These are phyloP conservation scores for Claviceps maximensis DNA, from an alignment of 2,329 filamentous ascomycete genomes.

Conservation along the genomic window DNA sequence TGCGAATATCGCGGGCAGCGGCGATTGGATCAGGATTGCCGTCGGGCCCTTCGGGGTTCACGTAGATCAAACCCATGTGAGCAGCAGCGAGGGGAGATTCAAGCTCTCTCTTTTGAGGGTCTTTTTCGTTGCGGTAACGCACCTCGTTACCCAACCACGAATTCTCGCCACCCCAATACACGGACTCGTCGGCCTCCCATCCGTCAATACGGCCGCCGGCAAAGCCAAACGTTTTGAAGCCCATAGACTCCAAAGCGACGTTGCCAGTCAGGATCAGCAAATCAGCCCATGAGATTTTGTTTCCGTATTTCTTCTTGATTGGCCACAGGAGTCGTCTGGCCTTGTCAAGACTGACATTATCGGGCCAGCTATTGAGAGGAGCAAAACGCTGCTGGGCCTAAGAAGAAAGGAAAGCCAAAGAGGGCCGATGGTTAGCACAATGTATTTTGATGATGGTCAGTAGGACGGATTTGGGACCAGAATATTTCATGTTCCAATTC, in stretches of 20 bases:
- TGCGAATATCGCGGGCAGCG: conserved; percentile 58
- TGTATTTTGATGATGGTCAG: too few relatives aligned
- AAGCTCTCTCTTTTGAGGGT: conserved; percentile 48
- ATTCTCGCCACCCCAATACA: conserved; percentile 65
- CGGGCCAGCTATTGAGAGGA: conserved; percentile 69
- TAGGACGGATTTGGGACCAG: too few relatives aligned
- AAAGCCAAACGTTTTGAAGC: conserved; percentile 60
- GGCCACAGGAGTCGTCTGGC: conserved; percentile 67
- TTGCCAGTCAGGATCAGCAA: conserved; percentile 59
- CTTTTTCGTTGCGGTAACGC: conserved; percentile 44
- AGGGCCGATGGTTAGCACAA: neutral
- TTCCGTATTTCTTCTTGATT: conserved; percentile 74
- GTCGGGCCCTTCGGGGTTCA: conserved; percentile 68
- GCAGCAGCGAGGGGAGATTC: conserved; percentile 55
- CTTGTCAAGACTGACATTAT: conserved; percentile 69
- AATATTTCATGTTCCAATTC: too few relatives aligned
- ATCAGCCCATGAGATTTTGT: conserved; percentile 73
- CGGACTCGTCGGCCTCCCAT: conserved; percentile 62
- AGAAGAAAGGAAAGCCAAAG: neutral
- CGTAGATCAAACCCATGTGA: conserved; percentile 65
- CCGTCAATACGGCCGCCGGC: conserved; percentile 58
- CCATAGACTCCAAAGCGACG: conserved; percentile 66
- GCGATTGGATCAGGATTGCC: conserved; percentile 56
- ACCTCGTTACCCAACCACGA: conserved; percentile 65
- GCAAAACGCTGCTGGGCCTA: conserved; percentile 65